Conservation (phyloP, 73 alveolate species). For the Paramecium tetraurelia region DNA sequence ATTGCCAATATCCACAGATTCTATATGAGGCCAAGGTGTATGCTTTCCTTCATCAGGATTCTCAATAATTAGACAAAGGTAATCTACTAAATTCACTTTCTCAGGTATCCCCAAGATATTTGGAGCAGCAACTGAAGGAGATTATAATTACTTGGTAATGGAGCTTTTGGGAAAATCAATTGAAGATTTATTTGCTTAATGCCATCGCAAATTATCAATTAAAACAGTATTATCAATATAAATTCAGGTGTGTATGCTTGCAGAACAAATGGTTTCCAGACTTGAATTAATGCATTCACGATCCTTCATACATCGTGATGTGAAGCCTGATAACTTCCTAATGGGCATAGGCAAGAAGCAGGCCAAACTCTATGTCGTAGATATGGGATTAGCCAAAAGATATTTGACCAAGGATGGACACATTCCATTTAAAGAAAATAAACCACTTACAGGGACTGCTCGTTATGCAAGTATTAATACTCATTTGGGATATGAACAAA, state of each 20-base stretch:
- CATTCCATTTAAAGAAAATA: constrained; percentile 80
- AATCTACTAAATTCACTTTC: constrained; percentile 44
- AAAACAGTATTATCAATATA: constrained; percentile 64
- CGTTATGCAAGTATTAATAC: constrained; percentile 80
- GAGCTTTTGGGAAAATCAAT: constrained; percentile 73
- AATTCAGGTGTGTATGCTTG: constrained; percentile 69
- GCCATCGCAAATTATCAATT: constrained; percentile 68
- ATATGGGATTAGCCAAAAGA: constrained; percentile 91
- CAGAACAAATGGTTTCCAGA: constrained; percentile 73
- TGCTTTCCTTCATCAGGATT: constrained; percentile 58
- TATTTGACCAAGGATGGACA: constrained; percentile 63
- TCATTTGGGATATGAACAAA: constrained; percentile 80
- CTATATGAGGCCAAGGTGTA: constrained; percentile 81
- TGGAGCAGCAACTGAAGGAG: constrained; percentile 80
- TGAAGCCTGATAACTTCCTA: constrained; percentile 88
- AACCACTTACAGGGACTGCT: constrained; percentile 92
- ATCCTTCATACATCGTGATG: constrained; percentile 81
- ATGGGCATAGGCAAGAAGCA: constrained; percentile 72
- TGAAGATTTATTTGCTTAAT: constrained; percentile 67
- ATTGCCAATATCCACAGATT: constrained; percentile 80
- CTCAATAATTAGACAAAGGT: constrained; percentile 64
- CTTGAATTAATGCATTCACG: constrained; percentile 78
- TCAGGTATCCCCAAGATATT: constrained; percentile 73
- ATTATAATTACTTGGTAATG: constrained; percentile 71
- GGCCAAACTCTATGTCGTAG: constrained; percentile 78